Conservation (phyloP, 1,139 yeast species). For the Taphrina flavorubra region DNA sequence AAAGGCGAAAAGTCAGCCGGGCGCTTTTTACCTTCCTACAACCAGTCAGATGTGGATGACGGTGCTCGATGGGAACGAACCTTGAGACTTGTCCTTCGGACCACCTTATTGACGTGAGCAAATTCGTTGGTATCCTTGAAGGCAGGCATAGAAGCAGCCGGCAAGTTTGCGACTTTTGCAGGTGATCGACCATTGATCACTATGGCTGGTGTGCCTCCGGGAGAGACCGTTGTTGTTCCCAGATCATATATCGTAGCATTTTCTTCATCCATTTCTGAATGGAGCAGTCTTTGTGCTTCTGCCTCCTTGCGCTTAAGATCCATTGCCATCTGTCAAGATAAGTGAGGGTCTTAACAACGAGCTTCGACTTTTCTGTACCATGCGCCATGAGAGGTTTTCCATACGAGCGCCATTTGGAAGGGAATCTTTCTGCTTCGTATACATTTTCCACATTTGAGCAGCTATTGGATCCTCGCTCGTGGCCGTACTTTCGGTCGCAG, state of each 20-base stretch:
- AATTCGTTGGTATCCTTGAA: slow-evolving; percentile 20
- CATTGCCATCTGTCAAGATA: slow-evolving; percentile 58
- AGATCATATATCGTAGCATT: neutral
- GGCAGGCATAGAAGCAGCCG: slow-evolving; percentile 37
- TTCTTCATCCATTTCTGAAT: neutral
- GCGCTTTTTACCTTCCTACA: slow-evolving; percentile 46
- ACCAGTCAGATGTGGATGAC: neutral
- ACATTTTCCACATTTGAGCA: slow-evolving; percentile 71
- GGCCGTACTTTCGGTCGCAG: neutral
- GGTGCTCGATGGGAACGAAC: neutral
- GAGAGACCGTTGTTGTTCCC: neutral
- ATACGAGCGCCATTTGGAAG: slow-evolving; percentile 75
- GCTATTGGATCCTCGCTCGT: slow-evolving; percentile 44
- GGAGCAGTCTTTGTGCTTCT: slow-evolving; percentile 21
- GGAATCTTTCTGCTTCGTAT: slow-evolving; percentile 75
- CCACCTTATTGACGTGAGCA: slow-evolving; percentile 17
- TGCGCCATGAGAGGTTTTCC: slow-evolving; percentile 84
- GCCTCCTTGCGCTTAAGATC: slow-evolving; percentile 51
- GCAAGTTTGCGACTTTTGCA: neutral
- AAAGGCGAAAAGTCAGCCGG: slow-evolving; percentile 48
- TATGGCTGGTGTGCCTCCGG: slow-evolving; percentile 24
- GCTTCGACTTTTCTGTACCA: slow-evolving; percentile 50
- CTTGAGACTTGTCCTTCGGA: slow-evolving; percentile 31
- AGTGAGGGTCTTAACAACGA: neutral
- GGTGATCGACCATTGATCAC: slow-evolving; percentile 32